phyloP scores from a whole-genome alignment of 768 basidiomycete genomes.

The Sistotremastrum niveocremeum region DNA sequence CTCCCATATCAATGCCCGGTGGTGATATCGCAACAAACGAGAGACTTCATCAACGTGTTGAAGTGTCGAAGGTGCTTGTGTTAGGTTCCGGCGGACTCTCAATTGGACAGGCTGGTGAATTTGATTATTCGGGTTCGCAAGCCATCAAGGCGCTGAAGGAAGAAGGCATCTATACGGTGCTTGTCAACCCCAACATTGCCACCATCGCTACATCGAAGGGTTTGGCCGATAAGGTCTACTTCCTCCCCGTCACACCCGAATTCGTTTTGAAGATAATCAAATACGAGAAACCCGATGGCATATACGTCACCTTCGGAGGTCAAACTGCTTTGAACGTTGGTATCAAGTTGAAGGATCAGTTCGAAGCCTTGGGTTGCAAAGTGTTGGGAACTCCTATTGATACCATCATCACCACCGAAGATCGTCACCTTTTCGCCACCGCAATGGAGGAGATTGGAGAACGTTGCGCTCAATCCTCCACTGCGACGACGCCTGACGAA shows the following conservation, averaged over 20 bases:
- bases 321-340: conserved; percentile 96
- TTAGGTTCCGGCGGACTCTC: conserved; percentile 95
- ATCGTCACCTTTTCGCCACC: conserved; percentile 83
- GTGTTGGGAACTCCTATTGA: conserved; percentile 96
- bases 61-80: conserved; percentile 89
- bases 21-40: conserved; percentile 80
- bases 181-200: conserved; percentile 98
- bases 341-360: conserved; percentile 96
- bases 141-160: conserved; percentile 99
- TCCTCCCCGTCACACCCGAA: conserved; percentile 95
- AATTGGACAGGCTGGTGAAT: conserved; percentile 98
- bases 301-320: conserved; percentile 97
- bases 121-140: conserved; percentile 98
- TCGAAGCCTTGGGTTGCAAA: conserved; percentile 74
- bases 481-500: conserved; percentile 78
- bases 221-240: conserved; percentile 98
- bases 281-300: conserved; percentile 97
- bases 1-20: conserved; percentile 57
- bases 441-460: conserved; percentile 96
- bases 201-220: conserved; percentile 97
- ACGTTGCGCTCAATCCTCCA: conserved; percentile 81
- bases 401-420: conserved; percentile 95
- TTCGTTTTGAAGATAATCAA: conserved; percentile 97
- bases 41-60: conserved; percentile 48
- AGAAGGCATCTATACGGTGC: conserved; percentile 97